phyloP scores from a whole-genome alignment of 2,329 filamentous ascomycete genomes.

The Graphium sp. region DNA sequence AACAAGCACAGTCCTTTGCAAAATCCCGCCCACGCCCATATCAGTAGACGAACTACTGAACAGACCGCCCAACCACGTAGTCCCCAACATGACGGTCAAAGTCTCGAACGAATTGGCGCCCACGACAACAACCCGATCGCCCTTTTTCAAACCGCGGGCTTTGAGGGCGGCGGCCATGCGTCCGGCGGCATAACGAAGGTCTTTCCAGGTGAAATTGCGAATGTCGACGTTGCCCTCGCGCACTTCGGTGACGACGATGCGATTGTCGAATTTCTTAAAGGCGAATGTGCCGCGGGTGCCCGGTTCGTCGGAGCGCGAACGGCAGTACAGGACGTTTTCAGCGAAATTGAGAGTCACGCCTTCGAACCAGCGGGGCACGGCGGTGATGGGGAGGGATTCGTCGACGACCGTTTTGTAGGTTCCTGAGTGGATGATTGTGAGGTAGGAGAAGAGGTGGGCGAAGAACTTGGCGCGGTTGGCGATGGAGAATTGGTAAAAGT shows the following conservation, averaged over 20 bases:
- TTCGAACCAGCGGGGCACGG: conserved; percentile 60
- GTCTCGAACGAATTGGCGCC: conserved; percentile 63
- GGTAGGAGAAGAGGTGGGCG: conserved; percentile 41
- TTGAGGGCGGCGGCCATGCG: conserved; percentile 49
- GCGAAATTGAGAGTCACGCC: conserved; percentile 62
- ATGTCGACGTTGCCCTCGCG: conserved; percentile 45
- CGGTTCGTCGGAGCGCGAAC: conserved; percentile 18
- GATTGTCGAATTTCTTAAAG: conserved; percentile 62
- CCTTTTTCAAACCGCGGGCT: conserved; percentile 45
- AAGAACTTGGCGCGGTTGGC: conserved; percentile 47
- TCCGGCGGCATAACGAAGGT: conserved; percentile 43
- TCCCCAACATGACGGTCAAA: conserved; percentile 52
- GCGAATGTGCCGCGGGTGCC: conserved; percentile 32
- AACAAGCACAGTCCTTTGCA: conserved; percentile 61
- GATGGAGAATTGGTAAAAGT: conserved; percentile 56
- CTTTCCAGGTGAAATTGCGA: conserved; percentile 46
- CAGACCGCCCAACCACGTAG: conserved; percentile 52
- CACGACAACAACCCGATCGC: conserved; percentile 62
- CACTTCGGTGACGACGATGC: conserved; percentile 56
- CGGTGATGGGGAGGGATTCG: conserved; percentile 50
- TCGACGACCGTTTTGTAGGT: conserved; percentile 46
- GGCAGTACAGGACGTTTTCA: conserved; percentile 60
- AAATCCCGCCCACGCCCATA: conserved; percentile 63
- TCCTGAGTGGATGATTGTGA: conserved; percentile 47
- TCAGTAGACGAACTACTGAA: conserved; percentile 68